Percentiles rank a stretch among this genome's conserved stretches.
Evolutionary conservation across 345 rosid species (phyloP).

Genomic region (Hibiscus tridactylites): DNA sequence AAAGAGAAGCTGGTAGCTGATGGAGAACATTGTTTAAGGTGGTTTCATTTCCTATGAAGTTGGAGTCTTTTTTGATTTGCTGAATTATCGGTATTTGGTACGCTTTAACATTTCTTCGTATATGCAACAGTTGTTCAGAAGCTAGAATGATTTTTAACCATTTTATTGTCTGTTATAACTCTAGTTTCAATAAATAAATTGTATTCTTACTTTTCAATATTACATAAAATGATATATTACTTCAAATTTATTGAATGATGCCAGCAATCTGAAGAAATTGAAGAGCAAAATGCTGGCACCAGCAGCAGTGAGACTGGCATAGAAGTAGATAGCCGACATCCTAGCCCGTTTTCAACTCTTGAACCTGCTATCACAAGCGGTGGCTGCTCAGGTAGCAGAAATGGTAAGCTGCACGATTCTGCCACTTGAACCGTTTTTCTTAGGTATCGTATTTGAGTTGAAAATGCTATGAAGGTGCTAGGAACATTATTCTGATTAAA

Average conservation of each 20-base stretch:
- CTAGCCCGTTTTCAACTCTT: conserved; percentile 28
- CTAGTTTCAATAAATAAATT: not conserved
- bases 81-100: not conserved
- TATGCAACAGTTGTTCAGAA: not conserved
- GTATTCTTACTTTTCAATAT: not conserved
- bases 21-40: not conserved
- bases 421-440: not conserved
- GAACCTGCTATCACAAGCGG: conserved; percentile 33
- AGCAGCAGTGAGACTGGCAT: conserved; percentile 30
- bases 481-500: not conserved
- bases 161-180: not conserved
- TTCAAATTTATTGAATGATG: conserved; percentile 11
- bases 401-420: conserved; percentile 16
- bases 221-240: not conserved
- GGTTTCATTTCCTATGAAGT: not conserved
- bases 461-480: not conserved
- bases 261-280: conserved; percentile 27
- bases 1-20: not conserved
- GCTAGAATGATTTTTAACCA: not conserved
- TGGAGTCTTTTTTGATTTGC: not conserved
- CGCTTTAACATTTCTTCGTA: not conserved
- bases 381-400: conserved; percentile 31
- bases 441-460: not conserved
- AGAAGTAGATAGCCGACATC: conserved; percentile 26
- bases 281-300: conserved; percentile 39